Base-by-base conservation (phyloP, 116 monocot genomes). In the Phalaenopsis hybrid region DNA sequence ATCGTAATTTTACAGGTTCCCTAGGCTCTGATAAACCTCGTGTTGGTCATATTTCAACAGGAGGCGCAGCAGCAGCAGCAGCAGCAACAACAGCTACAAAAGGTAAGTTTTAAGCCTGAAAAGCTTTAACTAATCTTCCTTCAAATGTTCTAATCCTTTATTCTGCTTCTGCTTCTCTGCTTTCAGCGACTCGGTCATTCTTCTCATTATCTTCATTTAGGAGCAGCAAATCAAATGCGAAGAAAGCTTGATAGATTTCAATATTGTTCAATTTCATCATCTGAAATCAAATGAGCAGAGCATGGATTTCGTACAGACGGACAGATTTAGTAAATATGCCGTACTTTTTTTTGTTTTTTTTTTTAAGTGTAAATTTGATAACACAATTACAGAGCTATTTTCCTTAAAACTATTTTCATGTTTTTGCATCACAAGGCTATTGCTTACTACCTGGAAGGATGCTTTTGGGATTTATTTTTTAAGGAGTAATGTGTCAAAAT, bases 161-260 rank as follows among this genome's bases (percentile, higher is more conserved):
- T 37, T 55, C n/a, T 25, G 43, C 37, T 31, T 69, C 70, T 78
- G 2, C 6, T 28, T 45, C 46, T 83, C 72, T 41, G 74, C 75
- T 78, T 84, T 23, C 86, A 91, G 95, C 92, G 15, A 76, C 94
- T 44, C 79, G 94, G 86, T 96, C 96, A 52, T 96, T 96, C 89
- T 96, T 94, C 87, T 96, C 96, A 75, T 89, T 96, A 73, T 94
- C 94, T 81, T 92, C 89, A 48, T 94, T 97, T 84, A 91, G 94
- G 85, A 94, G 94, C 90, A 89, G 78, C 81, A 96, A 87, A 86
- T 89, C 89, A 63, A 91, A 83, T 51, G 13, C 82, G 92, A 90
- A 76, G 37, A 92, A 90, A 79, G 88, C 83, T 76, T 81, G 90
- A 44, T 37, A 58, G 45, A 5, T 45, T 45, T 45, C 45, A 45